Evolutionary conservation across 805 yeast species (phyloP).

Genomic region (Hanseniaspora clermontiae): DNA sequence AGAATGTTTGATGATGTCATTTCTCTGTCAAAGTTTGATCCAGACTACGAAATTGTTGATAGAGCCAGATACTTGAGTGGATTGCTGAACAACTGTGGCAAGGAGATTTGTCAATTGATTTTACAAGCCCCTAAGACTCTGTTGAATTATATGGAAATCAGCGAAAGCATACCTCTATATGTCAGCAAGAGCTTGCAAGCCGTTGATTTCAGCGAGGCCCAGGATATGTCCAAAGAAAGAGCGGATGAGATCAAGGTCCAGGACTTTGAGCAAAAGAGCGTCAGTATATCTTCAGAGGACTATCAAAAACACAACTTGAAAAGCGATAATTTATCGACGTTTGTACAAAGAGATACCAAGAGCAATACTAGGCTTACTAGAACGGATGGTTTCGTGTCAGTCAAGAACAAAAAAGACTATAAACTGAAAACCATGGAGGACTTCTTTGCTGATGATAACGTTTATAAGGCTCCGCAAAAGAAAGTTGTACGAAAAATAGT

Average conservation of each 20-base stretch:
- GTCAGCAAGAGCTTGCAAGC: slow-evolving; percentile 20
- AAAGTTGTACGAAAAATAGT: slow-evolving; percentile 16
- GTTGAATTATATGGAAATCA: slow-evolving; percentile 28
- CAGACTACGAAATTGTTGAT: slow-evolving; percentile 66
- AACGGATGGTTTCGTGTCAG: slow-evolving; percentile 15
- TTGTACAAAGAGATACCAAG: not conserved
- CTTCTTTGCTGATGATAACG: slow-evolving; percentile 44
- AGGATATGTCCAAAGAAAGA: slow-evolving; percentile 24
- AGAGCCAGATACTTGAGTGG: slow-evolving; percentile 63
- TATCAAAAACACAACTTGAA: slow-evolving; percentile 9
- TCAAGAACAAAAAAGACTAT: slow-evolving; percentile 30
- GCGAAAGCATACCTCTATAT: slow-evolving; percentile 17
- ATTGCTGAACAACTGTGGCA: slow-evolving; percentile 39
- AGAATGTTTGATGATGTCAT: slow-evolving; percentile 51
- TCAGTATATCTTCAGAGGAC: slow-evolving; percentile 25
- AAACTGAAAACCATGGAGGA: slow-evolving; percentile 75
- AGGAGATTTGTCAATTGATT: slow-evolving; percentile 53
- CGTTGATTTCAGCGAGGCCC: not conserved
- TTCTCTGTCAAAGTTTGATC: slow-evolving; percentile 60
- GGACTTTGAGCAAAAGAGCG: slow-evolving; percentile 30
- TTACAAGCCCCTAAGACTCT: slow-evolving; percentile 67
- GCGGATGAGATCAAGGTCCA: slow-evolving; percentile 28
- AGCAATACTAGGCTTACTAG: slow-evolving; percentile 1
- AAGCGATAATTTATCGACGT: not conserved
- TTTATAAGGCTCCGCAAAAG: slow-evolving; percentile 22